A percentile compares a stretch with the other conserved stretches of the same genome.
These are phyloP conservation scores for Teunomyces panamensis DNA, from an alignment of 805 yeast species.

Conservation along the genomic window DNA sequence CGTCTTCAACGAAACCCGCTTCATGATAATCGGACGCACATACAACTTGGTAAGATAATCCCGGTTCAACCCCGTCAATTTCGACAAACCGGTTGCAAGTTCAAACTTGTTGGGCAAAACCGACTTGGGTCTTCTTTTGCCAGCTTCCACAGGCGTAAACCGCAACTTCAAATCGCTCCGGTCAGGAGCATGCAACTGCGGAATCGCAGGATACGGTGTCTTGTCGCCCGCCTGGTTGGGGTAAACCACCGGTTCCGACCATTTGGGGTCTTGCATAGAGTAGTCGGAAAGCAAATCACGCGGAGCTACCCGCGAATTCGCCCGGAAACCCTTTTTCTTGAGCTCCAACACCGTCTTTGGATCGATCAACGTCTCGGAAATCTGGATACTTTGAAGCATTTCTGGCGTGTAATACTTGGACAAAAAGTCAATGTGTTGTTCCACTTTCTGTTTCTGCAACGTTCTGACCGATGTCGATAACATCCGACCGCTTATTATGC, in stretches of 20 bases:
- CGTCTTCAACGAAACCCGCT: conserved; percentile 87
- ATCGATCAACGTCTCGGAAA: conserved; percentile 72
- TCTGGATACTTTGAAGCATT: conserved; percentile 73
- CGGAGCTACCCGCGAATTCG: conserved; percentile 59
- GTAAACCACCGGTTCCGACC: conserved; percentile 60
- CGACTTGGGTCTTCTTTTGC: conserved; percentile 11
- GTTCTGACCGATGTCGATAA: neutral
- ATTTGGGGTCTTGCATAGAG: conserved; percentile 65
- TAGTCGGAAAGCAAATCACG: conserved; percentile 64
- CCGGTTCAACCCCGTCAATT: conserved; percentile 65
- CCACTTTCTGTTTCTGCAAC: neutral
- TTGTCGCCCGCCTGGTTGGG: conserved; percentile 48
- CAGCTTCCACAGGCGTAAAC: conserved; percentile 23
- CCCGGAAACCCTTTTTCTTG: conserved; percentile 28
- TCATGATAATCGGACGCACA: conserved; percentile 66
- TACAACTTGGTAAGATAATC: conserved; percentile 58
- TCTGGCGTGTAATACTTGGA: conserved; percentile 79
- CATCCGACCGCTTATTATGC: conserved; percentile 1
- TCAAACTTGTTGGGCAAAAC: conserved; percentile 9
- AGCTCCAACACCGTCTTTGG: conserved; percentile 56
- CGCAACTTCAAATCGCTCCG: conserved; percentile 39
- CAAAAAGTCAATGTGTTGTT: conserved; percentile 53
- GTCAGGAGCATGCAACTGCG: conserved; percentile 53
- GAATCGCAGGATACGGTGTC: conserved; percentile 57
- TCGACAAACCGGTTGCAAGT: conserved; percentile 55